Percentiles rank a stretch among this genome's conserved stretches.
Conservation (phyloP, 1,284 basidiomycete genomes). For the Sporisorium reilianum region DNA sequence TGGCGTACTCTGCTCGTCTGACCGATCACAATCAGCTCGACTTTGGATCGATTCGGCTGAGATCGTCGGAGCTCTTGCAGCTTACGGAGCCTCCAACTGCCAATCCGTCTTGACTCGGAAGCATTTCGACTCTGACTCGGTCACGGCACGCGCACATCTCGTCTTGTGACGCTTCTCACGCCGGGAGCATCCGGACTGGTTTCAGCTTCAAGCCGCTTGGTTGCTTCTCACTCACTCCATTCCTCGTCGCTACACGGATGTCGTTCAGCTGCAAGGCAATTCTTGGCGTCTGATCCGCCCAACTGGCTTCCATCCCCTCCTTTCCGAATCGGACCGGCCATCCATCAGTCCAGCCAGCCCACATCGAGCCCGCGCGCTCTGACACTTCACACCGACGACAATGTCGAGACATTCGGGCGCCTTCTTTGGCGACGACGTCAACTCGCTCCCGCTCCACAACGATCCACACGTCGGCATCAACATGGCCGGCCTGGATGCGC, state of each 20-base stretch:
- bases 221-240: not conserved
- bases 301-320: constrained; percentile 9
- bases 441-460: constrained; percentile 41
- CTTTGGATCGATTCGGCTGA: not conserved
- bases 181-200: not conserved
- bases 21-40: not conserved
- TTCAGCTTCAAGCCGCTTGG: not conserved
- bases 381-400: not conserved
- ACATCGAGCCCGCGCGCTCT: not conserved
- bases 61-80: not conserved
- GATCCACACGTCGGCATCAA: constrained; percentile 56
- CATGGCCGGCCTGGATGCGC: constrained; percentile 41
- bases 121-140: not conserved
- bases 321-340: constrained; percentile 12
- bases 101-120: not conserved
- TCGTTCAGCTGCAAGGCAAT: constrained; percentile 7
- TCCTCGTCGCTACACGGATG: constrained; percentile 21
- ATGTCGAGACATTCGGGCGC: constrained; percentile 51
- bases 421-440: constrained; percentile 48
- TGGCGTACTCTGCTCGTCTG: not conserved
- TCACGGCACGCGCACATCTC: not conserved
- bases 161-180: no score
- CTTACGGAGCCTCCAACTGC: not conserved
- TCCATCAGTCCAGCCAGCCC: constrained; percentile 2
- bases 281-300: constrained; percentile 22